Evolutionary conservation across 495 filamentous ascomycete genomes (phyloP).

Genomic region (Penicillium simplicissimum): DNA sequence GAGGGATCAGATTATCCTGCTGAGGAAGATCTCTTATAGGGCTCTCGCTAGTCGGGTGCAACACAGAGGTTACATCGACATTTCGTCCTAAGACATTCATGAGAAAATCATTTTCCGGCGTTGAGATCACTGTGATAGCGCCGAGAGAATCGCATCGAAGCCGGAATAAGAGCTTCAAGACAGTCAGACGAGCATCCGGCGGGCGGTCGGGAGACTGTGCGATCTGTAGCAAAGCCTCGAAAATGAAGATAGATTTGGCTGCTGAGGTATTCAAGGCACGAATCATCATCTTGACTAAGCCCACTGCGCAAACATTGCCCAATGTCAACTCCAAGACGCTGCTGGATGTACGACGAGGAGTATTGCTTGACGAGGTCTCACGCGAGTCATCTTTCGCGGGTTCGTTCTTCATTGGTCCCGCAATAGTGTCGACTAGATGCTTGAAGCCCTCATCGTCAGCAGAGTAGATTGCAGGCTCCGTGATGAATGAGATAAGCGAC

Average conservation of each 20-base stretch:
- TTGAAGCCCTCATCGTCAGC: constrained; percentile 39
- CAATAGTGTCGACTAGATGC: constrained; percentile 35
- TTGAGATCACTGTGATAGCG: constrained; percentile 64
- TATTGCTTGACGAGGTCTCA: constrained; percentile 19
- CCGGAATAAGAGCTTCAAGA: constrained; percentile 82
- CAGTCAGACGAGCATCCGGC: constrained; percentile 71
- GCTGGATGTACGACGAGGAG: constrained; percentile 35
- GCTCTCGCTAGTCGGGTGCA: constrained; percentile 28
- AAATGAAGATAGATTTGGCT: constrained; percentile 39
- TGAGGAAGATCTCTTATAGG: constrained; percentile 26
- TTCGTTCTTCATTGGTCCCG: constrained; percentile 42
- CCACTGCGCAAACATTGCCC: constrained; percentile 45
- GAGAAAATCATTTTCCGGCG: constrained; percentile 67
- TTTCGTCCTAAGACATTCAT: constrained; percentile 72
- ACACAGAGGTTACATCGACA: constrained; percentile 39
- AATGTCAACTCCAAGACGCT: constrained; percentile 40
- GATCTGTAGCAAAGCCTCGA: constrained; percentile 41
- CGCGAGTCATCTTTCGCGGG: constrained; percentile 25
- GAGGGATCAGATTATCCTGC: constrained; percentile 27
- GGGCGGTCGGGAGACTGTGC: constrained; percentile 42
- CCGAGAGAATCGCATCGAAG: constrained; percentile 78
- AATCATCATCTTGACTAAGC: constrained; percentile 48
- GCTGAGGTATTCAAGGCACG: constrained; percentile 44
- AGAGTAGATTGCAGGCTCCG: constrained; percentile 35
- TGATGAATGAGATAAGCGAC: constrained; percentile 47